A percentile compares a stretch with the other conserved stretches of the same genome.
phyloP scores from a whole-genome alignment of 129 eudicot genomes.

The Pittosporum tobira region DNA sequence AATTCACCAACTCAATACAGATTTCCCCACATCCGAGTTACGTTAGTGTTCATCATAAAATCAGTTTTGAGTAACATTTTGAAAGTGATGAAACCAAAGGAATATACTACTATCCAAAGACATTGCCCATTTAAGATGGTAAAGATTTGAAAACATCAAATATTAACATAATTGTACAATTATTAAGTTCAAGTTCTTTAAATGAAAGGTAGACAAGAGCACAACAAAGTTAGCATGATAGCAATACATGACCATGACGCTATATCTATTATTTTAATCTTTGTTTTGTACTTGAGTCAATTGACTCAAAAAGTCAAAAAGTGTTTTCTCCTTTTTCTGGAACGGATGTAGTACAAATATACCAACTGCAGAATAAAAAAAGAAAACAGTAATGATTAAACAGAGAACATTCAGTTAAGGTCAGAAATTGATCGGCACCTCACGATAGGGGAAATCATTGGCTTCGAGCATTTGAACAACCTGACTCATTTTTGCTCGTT shows the following conservation, averaged over 20 bases:
- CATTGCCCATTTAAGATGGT: too few species aligned
- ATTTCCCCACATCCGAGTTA: background rate
- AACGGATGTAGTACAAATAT: too few species aligned
- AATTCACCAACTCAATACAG: background rate
- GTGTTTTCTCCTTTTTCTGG: too few species aligned
- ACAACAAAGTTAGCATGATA: too few species aligned
- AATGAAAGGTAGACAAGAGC: too few species aligned
- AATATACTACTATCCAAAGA: too few species aligned
- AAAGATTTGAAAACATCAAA: too few species aligned
- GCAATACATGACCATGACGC: too few species aligned
- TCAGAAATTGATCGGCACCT: constrained; percentile 37
- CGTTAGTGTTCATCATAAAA: background rate
- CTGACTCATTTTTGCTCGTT: constrained; percentile 94
- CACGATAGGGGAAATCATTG: constrained; percentile 80
- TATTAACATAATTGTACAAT: too few species aligned
- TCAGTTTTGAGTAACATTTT: background rate
- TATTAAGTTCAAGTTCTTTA: too few species aligned
- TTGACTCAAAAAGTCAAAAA: background rate
- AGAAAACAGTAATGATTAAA: background rate
- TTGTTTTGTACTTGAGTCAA: too few species aligned
- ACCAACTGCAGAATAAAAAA: background rate
- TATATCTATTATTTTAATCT: too few species aligned
- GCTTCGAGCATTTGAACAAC: constrained; percentile 89
- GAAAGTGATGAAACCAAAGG: background rate
- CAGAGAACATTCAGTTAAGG: background rate